Conservation (phyloP, 1,139 yeast species). For the Casaregolazyma suthepensis region DNA sequence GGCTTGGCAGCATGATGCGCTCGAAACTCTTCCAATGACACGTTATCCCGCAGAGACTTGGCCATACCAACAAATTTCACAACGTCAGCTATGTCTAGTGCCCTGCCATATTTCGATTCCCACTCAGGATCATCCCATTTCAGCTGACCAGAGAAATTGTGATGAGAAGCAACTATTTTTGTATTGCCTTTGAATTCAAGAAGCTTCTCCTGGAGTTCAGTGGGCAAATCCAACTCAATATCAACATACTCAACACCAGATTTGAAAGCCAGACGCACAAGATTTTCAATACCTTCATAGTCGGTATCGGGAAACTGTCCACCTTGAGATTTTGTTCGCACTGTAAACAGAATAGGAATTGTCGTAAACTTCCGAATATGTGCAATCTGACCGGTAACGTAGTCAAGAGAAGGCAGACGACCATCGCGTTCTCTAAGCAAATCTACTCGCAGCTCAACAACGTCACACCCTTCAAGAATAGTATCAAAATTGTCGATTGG, state of each 20-base stretch:
- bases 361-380: slow-evolving; percentile 55
- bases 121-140: slow-evolving; percentile 69
- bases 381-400: slow-evolving; percentile 71
- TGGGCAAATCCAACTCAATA: slow-evolving; percentile 45
- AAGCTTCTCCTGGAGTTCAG: slow-evolving; percentile 38
- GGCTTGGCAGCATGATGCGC: slow-evolving; percentile 44
- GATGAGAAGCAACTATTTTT: slow-evolving; percentile 75
- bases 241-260: slow-evolving; percentile 50
- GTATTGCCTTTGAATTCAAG: slow-evolving; percentile 46
- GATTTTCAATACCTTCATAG: slow-evolving; percentile 41
- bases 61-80: slow-evolving; percentile 85
- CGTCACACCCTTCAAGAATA: slow-evolving; percentile 63
- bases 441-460: slow-evolving; percentile 81
- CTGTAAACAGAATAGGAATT: slow-evolving; percentile 75
- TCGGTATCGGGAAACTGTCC: slow-evolving; percentile 66
- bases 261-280: slow-evolving; percentile 60
- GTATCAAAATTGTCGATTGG: slow-evolving; percentile 44
- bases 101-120: slow-evolving; percentile 66
- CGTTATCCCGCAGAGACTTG: slow-evolving; percentile 55
- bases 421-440: slow-evolving; percentile 44
- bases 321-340: slow-evolving; percentile 75
- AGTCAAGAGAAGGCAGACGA: slow-evolving; percentile 32
- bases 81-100: slow-evolving; percentile 59
- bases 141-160: slow-evolving; percentile 57
- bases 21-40: slow-evolving; percentile 65